A percentile compares a stretch with the other conserved stretches of the same genome.
phyloP scores from a whole-genome alignment of 2,329 filamentous ascomycete species.

The Mariannaea sp. region DNA sequence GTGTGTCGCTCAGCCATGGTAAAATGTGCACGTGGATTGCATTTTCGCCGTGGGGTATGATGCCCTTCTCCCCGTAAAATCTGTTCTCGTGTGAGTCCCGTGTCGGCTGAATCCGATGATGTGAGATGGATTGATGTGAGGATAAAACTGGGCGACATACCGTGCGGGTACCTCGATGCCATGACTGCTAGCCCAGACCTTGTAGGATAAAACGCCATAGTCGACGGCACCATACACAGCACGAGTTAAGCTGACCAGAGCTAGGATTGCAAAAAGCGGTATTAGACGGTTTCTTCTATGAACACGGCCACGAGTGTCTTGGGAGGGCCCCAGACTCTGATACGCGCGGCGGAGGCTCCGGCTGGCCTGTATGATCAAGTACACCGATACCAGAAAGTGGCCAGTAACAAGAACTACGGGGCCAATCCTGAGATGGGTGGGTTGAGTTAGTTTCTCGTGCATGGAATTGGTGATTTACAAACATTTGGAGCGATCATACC shows the following conservation, averaged over 20 bases:
- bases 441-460: constrained; percentile 6
- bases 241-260: constrained; percentile 49
- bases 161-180: constrained; percentile 45
- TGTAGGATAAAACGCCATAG: constrained; percentile 54
- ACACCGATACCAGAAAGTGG: constrained; percentile 26
- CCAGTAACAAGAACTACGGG: constrained; percentile 25
- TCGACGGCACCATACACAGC: constrained; percentile 50
- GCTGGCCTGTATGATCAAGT: constrained; percentile 27
- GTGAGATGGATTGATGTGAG: too few species aligned
- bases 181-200: constrained; percentile 52
- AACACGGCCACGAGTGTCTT: constrained; percentile 43
- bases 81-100: constrained; percentile 17
- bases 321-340: constrained; percentile 40
- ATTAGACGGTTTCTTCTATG: constrained; percentile 36
- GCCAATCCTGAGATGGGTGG: constrained; percentile 18
- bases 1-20: constrained; percentile 59
- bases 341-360: constrained; percentile 35
- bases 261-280: constrained; percentile 50
- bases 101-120: neutral
- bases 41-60: constrained; percentile 41
- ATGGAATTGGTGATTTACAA: neutral
- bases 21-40: constrained; percentile 45
- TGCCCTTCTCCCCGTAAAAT: constrained; percentile 41
- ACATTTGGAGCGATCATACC: constrained; percentile 15
- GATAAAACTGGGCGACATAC: constrained; percentile 30